Evolutionary conservation across 2,329 filamentous ascomycete genomes (phyloP), one percentile per base, ranked within the genome.

Genomic region (Pseudofabraea citricarpa): DNA sequence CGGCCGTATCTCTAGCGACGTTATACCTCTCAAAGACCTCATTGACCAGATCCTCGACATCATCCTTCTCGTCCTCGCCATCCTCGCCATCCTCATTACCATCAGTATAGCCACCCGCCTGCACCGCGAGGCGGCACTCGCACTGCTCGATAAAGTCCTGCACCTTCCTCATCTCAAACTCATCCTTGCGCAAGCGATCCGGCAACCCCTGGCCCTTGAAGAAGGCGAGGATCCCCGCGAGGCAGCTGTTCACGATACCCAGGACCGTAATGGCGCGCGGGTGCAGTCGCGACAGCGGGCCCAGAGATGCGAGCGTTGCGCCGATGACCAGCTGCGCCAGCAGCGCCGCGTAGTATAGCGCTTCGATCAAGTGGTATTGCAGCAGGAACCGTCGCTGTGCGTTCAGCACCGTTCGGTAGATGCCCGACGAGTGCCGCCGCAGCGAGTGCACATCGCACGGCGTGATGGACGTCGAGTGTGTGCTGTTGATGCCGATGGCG

Each of bases 161-260:
- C 18, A 77, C 56, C 26, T 68, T 64, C 0, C 68, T 57, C 51
- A 71, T 73, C 33, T 68, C 68, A 13, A 69, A 61, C 27, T 68
- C 66, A 44, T 76, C 69, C 40, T 71, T 68, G 31, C 68, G 61
- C 15, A 76, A 47, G 13, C 69, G 57, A 49, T 72, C 68, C 1
- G 73, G 72, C 40, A 76, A 52, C 0, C 73, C 74, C 32, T 72
- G 71, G 4, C 72, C 70, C 54, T 74, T 75, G 36, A 76, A 56
- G 6, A 76, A 69, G 0, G 79, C 79, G 16, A 85, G 61, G 1
- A 81, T 63, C 13, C 82, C 81, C 1, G 81, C 81, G 5, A 83
- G 68, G 3, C 81, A 61, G 3, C 79, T 83, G 54, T 85, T 85
- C 9, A 78, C 58, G 1, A 79, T 79, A 3, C 82, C 81, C 1